Evolutionary conservation across 2,329 filamentous ascomycete species (phyloP).

Genomic region (Fusarium coicis): DNA sequence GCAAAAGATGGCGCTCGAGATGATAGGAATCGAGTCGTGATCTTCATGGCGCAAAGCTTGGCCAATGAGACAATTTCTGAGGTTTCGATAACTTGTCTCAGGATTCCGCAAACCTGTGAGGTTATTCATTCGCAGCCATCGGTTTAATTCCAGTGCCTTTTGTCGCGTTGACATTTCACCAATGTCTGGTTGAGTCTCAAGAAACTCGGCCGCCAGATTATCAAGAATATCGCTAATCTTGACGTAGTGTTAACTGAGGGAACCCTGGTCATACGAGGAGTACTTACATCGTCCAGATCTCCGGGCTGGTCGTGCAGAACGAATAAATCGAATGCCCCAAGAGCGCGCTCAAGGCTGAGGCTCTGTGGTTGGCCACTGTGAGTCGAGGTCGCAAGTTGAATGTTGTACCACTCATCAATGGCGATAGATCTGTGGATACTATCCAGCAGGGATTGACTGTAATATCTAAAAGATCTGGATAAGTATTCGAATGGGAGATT

Average conservation of each 20-base stretch:
- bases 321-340: conserved; percentile 92
- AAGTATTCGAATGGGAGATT: neutral
- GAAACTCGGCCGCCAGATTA: conserved; percentile 67
- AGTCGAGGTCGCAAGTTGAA: conserved; percentile 37
- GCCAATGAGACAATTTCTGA: conserved; percentile 90
- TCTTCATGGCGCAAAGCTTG: conserved; percentile 77
- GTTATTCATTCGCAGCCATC: conserved; percentile 74
- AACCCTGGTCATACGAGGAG: neutral
- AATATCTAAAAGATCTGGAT: conserved; percentile 65
- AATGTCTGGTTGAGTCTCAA: conserved; percentile 62
- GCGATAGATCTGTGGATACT: conserved; percentile 85
- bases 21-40: conserved; percentile 85
- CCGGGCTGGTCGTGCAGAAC: conserved; percentile 76
- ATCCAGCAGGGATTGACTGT: conserved; percentile 77
- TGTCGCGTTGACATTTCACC: conserved; percentile 68
- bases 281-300: conserved; percentile 77
- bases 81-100: conserved; percentile 75
- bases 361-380: conserved; percentile 51
- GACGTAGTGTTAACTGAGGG: conserved; percentile 14
- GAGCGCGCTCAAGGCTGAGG: conserved; percentile 71
- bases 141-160: conserved; percentile 74
- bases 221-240: conserved; percentile 75
- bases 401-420: conserved; percentile 76
- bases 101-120: conserved; percentile 77
- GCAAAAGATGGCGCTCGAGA: conserved; percentile 89